Evolutionary conservation across 1,139 yeast species (phyloP), one percentile per base, ranked within the genome.

Genomic region (Spathaspora sp.): DNA sequence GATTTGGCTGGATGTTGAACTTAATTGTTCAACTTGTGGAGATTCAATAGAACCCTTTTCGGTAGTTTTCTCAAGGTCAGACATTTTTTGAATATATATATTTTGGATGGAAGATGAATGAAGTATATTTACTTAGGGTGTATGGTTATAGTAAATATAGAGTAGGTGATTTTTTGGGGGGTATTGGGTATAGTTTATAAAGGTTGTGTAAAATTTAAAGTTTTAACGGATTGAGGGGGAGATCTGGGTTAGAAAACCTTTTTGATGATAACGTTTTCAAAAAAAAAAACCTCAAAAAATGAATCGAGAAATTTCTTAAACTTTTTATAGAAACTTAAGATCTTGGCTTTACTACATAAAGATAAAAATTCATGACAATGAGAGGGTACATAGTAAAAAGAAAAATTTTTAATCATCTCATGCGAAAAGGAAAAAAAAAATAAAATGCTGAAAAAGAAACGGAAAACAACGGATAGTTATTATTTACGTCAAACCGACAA

Each of bases 1-100:
- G 16, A 53, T 20, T 8, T 51, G 38, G 13, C 53, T 39, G 15
- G 34, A 10, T n/a, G 45, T 42, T 9, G 31, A 40, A 13, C 37
- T 38, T 9, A 44, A 46, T 24, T 48, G 41, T 4, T 43, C 41
- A 23, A 39, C 29, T 15, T 49, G 52, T 38, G 43, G 47, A 11
- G 46, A 47, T 26, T 39, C 39, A 9, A 42, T 33, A 8, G 53
- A 51, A 16, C 38, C 36, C 31, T 41, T 41, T 15, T 41, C 43
- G 15, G 38, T 34, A 20, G 38, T 23, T 27, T 41, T 41, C 34
- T 41, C 43, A n/a, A 25, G 17, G 20, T 41, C 43, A n/a, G 38
- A 34, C 34, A 34, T 31, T 6, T 6, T 25, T 10, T 23, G 9
- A 24, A 8, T 13, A 20, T 15, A 24, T 38, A 8, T 15, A 10